Conservation (phyloP, 2,329 filamentous ascomycete genomes). For the Pseudopyrenochaeta lycopersici region DNA sequence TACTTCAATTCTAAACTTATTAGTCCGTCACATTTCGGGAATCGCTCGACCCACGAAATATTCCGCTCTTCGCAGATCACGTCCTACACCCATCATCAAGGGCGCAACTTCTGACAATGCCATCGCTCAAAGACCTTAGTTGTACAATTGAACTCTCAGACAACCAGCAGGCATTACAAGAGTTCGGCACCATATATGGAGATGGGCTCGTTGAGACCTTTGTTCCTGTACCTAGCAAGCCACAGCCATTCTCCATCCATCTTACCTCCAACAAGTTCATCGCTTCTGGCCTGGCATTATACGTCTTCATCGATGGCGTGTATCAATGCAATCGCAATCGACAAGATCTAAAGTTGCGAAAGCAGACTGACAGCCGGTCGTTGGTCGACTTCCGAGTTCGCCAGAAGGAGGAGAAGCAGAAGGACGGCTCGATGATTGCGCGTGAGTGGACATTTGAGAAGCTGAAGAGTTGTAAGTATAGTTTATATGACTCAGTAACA, state of each 20-base stretch:
- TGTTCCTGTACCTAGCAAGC: conserved; percentile 58
- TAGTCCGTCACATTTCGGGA: neutral
- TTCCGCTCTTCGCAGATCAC: neutral
- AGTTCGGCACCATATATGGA: conserved; percentile 60
- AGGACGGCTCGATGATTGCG: conserved; percentile 58
- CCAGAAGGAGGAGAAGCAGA: conserved; percentile 62
- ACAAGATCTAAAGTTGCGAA: conserved; percentile 49
- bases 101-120: conserved; percentile 52
- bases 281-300: conserved; percentile 62
- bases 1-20: too few relatives aligned
- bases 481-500: neutral
- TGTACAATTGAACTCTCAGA: conserved; percentile 61
- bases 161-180: conserved; percentile 54
- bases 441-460: conserved; percentile 63
- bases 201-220: conserved; percentile 63
- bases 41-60: neutral
- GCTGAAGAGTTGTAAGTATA: conserved; percentile 55
- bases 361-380: conserved; percentile 39
- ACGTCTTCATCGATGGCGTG: conserved; percentile 65
- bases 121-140: conserved; percentile 61
- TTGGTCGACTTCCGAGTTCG: conserved; percentile 60
- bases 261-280: conserved; percentile 61
- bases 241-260: conserved; percentile 59
- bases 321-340: conserved; percentile 67
- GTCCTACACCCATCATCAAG: neutral